A percentile compares a stretch with the other conserved stretches of the same genome.
These are phyloP conservation scores for Penicillium decumbens DNA, from an alignment of 2,329 filamentous ascomycete species.

Conservation along the genomic window DNA sequence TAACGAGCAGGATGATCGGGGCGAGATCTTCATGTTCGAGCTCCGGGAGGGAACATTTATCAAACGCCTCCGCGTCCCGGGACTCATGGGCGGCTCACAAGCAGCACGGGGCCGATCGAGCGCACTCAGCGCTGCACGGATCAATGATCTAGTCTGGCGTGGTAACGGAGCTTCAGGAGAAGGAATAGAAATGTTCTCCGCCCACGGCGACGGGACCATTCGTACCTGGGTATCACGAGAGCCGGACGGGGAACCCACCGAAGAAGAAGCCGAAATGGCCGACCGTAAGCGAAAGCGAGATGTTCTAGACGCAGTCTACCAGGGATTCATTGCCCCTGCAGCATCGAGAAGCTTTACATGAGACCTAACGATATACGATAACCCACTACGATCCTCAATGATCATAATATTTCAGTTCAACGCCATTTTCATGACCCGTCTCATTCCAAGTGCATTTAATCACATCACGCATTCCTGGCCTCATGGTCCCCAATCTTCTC, in stretches of 20 bases:
- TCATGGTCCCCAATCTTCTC: conserved; percentile 29
- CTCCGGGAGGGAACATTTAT: conserved; percentile 71
- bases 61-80: conserved; percentile 64
- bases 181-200: conserved; percentile 70
- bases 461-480: conserved; percentile 19
- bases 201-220: conserved; percentile 79
- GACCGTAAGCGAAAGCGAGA: conserved; percentile 66
- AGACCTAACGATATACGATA: background rate
- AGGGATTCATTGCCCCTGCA: conserved; percentile 58
- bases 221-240: conserved; percentile 67
- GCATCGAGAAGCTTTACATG: conserved; percentile 2
- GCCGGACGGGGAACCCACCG: conserved; percentile 44
- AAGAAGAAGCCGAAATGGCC: conserved; percentile 47
- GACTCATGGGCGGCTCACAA: conserved; percentile 41
- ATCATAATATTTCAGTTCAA: background rate
- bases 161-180: conserved; percentile 55
- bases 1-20: conserved; percentile 57
- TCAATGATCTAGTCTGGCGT: conserved; percentile 72
- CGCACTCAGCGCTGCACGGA: conserved; percentile 55
- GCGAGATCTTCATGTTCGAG: conserved; percentile 72
- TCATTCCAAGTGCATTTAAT: background rate
- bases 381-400: background rate
- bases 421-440: background rate
- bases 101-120: conserved; percentile 39
- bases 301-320: conserved; percentile 73